Evolutionary conservation across 306 rosid species (phyloP).

Genomic region (Malus orientalis): DNA sequence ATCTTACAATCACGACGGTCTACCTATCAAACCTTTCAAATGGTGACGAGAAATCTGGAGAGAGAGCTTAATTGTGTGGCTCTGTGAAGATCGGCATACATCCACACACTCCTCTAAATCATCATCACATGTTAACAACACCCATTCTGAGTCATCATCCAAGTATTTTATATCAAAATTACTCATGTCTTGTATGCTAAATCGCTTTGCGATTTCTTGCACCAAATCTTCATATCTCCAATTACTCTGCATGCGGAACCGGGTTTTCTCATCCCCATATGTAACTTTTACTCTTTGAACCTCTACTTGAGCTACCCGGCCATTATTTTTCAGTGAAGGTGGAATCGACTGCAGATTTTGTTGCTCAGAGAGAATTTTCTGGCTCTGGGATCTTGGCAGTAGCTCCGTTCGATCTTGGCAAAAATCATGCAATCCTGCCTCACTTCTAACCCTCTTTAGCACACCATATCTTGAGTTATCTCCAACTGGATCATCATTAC

Average conservation of each 20-base stretch:
- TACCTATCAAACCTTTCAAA: not conserved
- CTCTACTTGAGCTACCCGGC: conserved; percentile 16
- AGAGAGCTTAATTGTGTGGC: conserved; percentile 59
- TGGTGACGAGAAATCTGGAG: conserved; percentile 40
- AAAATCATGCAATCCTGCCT: conserved; percentile 45
- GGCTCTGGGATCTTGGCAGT: conserved; percentile 60
- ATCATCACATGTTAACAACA: conserved; percentile 77
- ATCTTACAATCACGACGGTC: conserved; percentile 17
- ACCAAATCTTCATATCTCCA: conserved; percentile 48
- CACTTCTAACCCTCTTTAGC: conserved; percentile 66
- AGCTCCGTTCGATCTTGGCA: conserved; percentile 23
- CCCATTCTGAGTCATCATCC: conserved; percentile 96
- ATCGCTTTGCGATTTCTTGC: conserved; percentile 58
- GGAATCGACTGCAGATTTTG: conserved; percentile 14
- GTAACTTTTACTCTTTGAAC: conserved; percentile 56
- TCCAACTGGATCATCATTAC: conserved; percentile 33
- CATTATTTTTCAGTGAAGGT: conserved; percentile 6
- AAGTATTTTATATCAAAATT: conserved; percentile 64
- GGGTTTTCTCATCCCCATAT: conserved; percentile 62
- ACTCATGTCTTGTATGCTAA: conserved; percentile 50
- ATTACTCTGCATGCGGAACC: conserved; percentile 56
- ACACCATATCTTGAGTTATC: conserved; percentile 29
- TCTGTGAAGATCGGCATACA: conserved; percentile 46
- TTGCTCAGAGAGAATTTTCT: conserved; percentile 41
- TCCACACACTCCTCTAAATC: conserved; percentile 91